phyloP scores from a whole-genome alignment of 805 yeast genomes.

The Cyberlindnera maritima region DNA sequence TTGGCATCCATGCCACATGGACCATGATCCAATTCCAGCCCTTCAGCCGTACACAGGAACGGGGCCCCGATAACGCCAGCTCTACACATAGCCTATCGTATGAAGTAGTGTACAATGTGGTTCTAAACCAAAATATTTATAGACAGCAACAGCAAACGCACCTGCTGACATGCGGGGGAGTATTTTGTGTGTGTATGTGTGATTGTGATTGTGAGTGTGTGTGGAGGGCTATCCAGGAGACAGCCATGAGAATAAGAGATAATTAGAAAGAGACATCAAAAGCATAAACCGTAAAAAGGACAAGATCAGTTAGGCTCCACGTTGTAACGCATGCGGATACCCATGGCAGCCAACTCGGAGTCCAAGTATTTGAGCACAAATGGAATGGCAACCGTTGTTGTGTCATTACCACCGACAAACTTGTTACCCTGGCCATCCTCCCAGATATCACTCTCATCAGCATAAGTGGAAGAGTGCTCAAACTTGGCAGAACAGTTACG shows the following conservation, averaged over 20 bases:
- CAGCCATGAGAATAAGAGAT: background rate
- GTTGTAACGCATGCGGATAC: constrained; percentile 87
- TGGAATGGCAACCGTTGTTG: constrained; percentile 96
- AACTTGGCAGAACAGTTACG: constrained; percentile 83
- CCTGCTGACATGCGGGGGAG: background rate
- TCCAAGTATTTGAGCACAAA: constrained; percentile 94
- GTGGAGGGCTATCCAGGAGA: background rate
- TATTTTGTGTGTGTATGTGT: background rate
- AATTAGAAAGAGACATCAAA: background rate
- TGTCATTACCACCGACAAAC: constrained; percentile 87
- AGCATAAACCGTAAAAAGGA: background rate
- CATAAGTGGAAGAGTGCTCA: constrained; percentile 51
- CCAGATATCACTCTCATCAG: constrained; percentile 80
- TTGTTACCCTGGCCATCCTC: constrained; percentile 95
- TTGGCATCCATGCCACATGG: too few relatives aligned
- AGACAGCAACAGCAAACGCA: background rate
- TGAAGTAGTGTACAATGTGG: constrained; percentile 1
- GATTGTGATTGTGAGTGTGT: background rate
- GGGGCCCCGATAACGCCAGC: background rate
- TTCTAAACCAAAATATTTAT: background rate
- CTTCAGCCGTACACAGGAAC: too few relatives aligned
- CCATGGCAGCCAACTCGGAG: constrained; percentile 96
- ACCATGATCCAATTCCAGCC: too few relatives aligned
- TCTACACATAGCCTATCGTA: background rate
- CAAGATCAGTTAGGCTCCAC: constrained; percentile 53